These are phyloP conservation scores for Coniochaeta sp. DNA, from an alignment of 2,329 filamentous ascomycete genomes.

Conservation along the genomic window DNA sequence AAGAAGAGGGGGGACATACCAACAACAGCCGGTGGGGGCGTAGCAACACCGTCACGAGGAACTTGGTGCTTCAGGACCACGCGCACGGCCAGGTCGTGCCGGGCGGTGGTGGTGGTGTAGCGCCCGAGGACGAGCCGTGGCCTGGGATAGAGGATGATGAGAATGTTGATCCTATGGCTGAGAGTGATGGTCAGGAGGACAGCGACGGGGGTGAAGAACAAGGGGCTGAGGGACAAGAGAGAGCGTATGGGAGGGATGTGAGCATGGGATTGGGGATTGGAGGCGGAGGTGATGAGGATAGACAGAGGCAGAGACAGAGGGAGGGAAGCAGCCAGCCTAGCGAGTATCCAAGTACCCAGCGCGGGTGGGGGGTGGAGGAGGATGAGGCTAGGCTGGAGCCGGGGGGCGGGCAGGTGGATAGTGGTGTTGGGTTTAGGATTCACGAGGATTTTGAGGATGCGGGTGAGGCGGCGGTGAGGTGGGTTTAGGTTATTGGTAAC, in stretches of 20 bases:
- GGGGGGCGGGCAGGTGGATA: not conserved
- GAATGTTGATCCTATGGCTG: conserved; percentile 37
- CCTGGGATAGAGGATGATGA: conserved; percentile 51
- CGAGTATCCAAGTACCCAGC: conserved; percentile 48
- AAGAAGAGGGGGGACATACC: too few relatives aligned
- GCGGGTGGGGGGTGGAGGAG: not conserved
- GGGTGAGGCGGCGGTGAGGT: conserved; percentile 7
- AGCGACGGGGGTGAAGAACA: conserved; percentile 6
- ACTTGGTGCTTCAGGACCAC: conserved; percentile 5
- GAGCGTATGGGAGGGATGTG: conserved; percentile 15
- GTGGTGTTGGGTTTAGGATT: not conserved
- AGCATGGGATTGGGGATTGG: conserved; percentile 4
- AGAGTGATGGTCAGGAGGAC: conserved; percentile 9
- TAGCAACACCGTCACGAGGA: not conserved
- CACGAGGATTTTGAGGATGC: not conserved
- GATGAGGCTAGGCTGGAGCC: conserved; percentile 7
- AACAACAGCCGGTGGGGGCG: conserved; percentile 6
- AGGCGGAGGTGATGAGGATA: conserved; percentile 15
- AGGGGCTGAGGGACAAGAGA: conserved; percentile 5
- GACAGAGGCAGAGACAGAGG: conserved; percentile 24
- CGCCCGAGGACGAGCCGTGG: conserved; percentile 50
- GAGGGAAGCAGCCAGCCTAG: conserved; percentile 44
- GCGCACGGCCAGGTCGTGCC: conserved; percentile 10
- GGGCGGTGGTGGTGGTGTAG: conserved; percentile 9
- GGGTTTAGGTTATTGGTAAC: conserved; percentile 2